Evolutionary conservation across 2,329 filamentous ascomycete species (phyloP).

Genomic region (Ambrosiella cleistominuta): DNA sequence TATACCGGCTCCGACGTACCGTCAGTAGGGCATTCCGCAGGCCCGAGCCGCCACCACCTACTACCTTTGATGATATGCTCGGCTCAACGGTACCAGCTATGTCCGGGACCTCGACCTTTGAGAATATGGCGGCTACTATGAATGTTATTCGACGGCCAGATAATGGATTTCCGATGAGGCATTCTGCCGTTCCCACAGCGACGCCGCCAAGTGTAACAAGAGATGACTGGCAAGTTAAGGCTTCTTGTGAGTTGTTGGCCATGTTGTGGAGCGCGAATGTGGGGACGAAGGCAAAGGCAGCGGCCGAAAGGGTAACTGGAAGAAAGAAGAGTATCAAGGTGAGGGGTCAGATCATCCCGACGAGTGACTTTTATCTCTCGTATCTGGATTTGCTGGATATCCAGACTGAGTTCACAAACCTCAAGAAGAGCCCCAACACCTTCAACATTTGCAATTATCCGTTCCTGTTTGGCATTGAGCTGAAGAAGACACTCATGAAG

Average conservation of each 20-base stretch:
- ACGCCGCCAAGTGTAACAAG: not conserved
- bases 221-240: conserved; percentile 81
- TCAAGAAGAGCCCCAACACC: conserved; percentile 42
- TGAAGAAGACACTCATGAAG: conserved; percentile 80
- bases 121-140: conserved; percentile 1
- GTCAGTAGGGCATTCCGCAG: conserved; percentile 44
- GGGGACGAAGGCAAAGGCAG: not conserved
- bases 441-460: conserved; percentile 89
- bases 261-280: conserved; percentile 64
- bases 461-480: conserved; percentile 78
- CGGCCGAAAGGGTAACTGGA: not conserved
- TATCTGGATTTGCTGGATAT: conserved; percentile 49
- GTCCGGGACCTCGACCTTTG: not conserved
- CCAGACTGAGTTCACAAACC: not conserved
- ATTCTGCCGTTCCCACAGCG: not conserved
- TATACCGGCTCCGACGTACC: conserved; percentile 58
- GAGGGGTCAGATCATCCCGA: conserved; percentile 50
- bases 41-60: conserved; percentile 24
- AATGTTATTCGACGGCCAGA: not conserved
- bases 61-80: conserved; percentile 47
- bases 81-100: conserved; percentile 48
- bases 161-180: not conserved
- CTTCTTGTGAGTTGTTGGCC: conserved; percentile 62
- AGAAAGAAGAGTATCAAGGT: not conserved
- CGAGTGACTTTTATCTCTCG: conserved; percentile 75